A percentile compares a stretch with the other conserved stretches of the same genome.
Conservation (phyloP, 208 protist species). For the Leishmania arabica region DNA sequence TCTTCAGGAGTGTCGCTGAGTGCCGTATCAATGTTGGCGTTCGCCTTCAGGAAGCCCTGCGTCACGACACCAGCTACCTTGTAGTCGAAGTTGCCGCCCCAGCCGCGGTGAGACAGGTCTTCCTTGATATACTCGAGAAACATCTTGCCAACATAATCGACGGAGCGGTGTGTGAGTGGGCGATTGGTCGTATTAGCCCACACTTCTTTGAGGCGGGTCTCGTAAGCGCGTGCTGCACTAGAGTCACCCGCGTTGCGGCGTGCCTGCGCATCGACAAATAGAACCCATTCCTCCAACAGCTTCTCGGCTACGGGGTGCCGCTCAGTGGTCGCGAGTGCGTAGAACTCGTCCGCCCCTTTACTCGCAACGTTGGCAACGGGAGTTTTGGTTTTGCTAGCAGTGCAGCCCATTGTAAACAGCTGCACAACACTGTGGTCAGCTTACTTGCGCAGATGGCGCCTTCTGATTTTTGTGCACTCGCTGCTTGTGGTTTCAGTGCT, state of each 20-base stretch:
- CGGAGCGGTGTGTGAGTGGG: conserved; percentile 66
- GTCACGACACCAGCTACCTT: conserved; percentile 70
- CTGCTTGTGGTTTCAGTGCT: neutral
- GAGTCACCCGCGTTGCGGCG: conserved; percentile 33
- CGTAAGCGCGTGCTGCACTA: conserved; percentile 30
- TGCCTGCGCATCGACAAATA: conserved; percentile 57
- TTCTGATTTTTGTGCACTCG: no score
- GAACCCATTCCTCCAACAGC: conserved; percentile 74
- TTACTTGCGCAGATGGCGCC: neutral
- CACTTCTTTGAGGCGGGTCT: conserved; percentile 47
- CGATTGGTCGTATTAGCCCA: conserved; percentile 62
- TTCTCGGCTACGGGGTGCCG: conserved; percentile 68
- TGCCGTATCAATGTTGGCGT: conserved; percentile 54
- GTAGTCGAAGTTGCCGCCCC: conserved; percentile 89
- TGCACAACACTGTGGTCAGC: neutral
- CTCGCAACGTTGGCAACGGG: conserved; percentile 4
- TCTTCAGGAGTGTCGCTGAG: conserved; percentile 45
- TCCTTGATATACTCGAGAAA: conserved; percentile 84
- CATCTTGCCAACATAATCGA: conserved; percentile 82
- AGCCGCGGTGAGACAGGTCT: conserved; percentile 65
- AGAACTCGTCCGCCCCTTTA: conserved; percentile 53
- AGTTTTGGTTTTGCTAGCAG: conserved; percentile 52
- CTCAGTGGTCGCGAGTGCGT: conserved; percentile 43
- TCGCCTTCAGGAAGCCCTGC: conserved; percentile 78
- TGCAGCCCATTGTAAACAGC: conserved; percentile 65